Conservation (phyloP, 176 grass and related monocot genomes). For the Oryza rufipogon region DNA sequence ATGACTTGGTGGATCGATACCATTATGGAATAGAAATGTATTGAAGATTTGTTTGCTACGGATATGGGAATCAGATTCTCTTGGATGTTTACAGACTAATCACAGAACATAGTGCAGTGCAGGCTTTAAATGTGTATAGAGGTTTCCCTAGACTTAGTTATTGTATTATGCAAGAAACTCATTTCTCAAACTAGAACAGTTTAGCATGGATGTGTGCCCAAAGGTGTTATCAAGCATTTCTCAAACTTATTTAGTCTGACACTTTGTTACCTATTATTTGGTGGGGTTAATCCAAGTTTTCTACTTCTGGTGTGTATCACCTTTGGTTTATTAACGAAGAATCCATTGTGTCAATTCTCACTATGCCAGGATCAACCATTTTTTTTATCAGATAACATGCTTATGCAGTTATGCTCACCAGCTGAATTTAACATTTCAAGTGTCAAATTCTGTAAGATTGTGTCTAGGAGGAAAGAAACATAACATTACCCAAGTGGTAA, state of each 20-base stretch:
- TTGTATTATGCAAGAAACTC: background rate
- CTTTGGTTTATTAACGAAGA: background rate
- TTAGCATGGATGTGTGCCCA: slow-evolving; percentile 3
- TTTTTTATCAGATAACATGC: background rate
- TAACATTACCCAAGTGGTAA: background rate
- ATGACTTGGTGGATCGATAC: background rate
- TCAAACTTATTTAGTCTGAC: background rate
- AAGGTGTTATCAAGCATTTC: too few species aligned
- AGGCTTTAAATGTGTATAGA: background rate
- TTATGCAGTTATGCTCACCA: background rate
- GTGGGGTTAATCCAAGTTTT: background rate
- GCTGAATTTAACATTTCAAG: background rate
- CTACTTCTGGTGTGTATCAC: background rate
- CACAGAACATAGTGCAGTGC: background rate
- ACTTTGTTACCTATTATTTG: background rate
- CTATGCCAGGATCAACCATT: background rate
- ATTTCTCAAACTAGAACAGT: background rate
- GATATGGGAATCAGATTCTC: background rate
- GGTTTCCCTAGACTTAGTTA: background rate
- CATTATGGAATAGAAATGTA: background rate
- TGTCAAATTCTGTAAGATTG: background rate
- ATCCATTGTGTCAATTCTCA: background rate
- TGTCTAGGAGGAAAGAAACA: slow-evolving; percentile 2
- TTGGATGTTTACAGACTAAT: background rate
- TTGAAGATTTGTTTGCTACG: slow-evolving; percentile 12